Conservation (phyloP, 2,329 filamentous ascomycete species). For the Colletotrichum godetiae region DNA sequence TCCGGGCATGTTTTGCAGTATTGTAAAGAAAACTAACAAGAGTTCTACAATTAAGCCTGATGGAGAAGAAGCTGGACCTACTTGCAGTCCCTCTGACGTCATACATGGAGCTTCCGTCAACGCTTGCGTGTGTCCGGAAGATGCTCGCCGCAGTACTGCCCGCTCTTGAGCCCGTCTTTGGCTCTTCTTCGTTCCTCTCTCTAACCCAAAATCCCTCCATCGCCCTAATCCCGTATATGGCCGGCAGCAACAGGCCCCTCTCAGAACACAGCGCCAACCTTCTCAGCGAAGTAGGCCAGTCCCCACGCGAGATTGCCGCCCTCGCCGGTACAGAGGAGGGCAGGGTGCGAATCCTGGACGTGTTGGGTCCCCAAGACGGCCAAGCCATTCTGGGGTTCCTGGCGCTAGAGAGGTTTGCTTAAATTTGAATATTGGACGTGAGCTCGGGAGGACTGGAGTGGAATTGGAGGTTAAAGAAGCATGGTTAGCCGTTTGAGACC, state of each 20-base stretch:
- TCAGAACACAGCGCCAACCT: conserved; percentile 41
- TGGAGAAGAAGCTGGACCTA: conserved; percentile 46
- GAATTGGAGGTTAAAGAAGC: neutral
- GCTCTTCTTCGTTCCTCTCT: neutral
- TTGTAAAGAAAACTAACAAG: neutral
- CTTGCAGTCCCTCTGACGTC: conserved; percentile 52
- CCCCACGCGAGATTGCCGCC: conserved; percentile 42
- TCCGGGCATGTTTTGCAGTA: no score
- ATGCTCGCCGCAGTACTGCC: conserved; percentile 38
- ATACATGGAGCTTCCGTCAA: conserved; percentile 47
- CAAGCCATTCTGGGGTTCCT: conserved; percentile 45
- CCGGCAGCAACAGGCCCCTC: conserved; percentile 37
- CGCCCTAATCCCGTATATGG: conserved; percentile 36
- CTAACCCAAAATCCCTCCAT: neutral
- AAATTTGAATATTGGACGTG: neutral
- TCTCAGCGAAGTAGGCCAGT: conserved; percentile 43
- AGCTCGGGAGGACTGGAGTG: neutral
- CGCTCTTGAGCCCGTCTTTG: neutral
- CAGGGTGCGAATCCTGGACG: conserved; percentile 38
- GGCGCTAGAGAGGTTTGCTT: conserved; percentile 31
- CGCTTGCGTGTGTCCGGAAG: conserved; percentile 51
- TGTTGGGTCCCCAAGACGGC: conserved; percentile 45
- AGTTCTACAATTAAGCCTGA: conserved; percentile 42
- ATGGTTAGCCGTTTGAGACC: neutral
- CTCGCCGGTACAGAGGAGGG: conserved; percentile 36